These are phyloP conservation scores for Lactarius psammicola DNA, from an alignment of 768 basidiomycete genomes.

Conservation along the genomic window DNA sequence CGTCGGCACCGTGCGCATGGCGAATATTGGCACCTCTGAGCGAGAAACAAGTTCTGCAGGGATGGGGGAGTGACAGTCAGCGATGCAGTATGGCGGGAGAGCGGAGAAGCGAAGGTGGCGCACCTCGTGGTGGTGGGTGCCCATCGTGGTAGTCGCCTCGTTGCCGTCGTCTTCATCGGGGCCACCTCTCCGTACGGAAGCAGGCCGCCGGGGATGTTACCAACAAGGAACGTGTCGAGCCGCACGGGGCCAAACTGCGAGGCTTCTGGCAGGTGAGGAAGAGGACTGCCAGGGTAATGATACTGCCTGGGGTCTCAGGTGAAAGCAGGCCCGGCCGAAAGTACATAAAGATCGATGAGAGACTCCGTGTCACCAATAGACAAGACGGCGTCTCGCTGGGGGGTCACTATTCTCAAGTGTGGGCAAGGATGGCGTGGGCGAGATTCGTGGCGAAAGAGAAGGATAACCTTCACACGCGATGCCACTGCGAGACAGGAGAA, in stretches of 20 bases:
- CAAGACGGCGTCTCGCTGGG: conserved; percentile 20
- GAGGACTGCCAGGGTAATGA: conserved; percentile 29
- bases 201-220: conserved; percentile 5
- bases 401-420: not conserved
- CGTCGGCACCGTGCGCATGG: not conserved
- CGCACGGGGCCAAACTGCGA: conserved; percentile 17
- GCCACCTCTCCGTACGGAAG: conserved; percentile 1
- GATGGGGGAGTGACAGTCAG: conserved; percentile 6
- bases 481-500: too few relatives aligned
- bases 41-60: conserved; percentile 20
- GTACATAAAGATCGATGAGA: conserved; percentile 29
- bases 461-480: too few relatives aligned
- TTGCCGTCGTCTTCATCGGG: conserved; percentile 1
- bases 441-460: too few relatives aligned
- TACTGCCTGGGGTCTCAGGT: not conserved
- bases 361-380: conserved; percentile 26
- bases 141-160: not conserved
- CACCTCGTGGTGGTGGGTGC: conserved; percentile 21
- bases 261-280: conserved; percentile 27
- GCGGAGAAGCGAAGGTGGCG: conserved; percentile 20
- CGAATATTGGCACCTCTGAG: conserved; percentile 9
- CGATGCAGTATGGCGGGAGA: conserved; percentile 9
- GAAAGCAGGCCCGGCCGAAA: conserved; percentile 6
- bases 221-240: conserved; percentile 22
- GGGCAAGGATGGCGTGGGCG: not conserved